Percentiles rank a stretch among this genome's conserved stretches.
Conservation (phyloP, 305 asterid genomes). For the Striga hermonthica region DNA sequence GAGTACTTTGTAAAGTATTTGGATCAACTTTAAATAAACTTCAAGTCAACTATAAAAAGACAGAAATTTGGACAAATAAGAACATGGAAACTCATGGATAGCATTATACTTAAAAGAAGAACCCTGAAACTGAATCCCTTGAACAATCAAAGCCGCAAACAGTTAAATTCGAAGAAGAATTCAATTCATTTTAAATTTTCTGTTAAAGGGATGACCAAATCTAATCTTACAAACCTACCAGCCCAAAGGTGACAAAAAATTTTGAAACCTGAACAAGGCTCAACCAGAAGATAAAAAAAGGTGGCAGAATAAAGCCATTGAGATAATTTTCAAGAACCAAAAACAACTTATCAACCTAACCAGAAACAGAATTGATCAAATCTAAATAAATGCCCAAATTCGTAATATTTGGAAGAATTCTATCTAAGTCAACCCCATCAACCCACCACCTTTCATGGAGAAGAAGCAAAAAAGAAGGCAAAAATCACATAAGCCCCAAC, state of each 20-base stretch:
- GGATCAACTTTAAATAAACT: neutral
- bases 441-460: conserved; percentile 78
- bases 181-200: neutral
- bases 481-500: conserved; percentile 26
- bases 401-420: conserved; percentile 29
- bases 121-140: conserved; percentile 5
- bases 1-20: neutral
- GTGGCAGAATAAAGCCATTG: conserved; percentile 33
- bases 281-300: conserved; percentile 17
- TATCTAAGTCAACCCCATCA: conserved; percentile 82
- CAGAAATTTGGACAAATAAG: neutral
- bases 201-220: conserved; percentile 25
- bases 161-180: neutral
- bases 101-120: conserved; percentile 19
- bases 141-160: conserved; percentile 25
- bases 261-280: conserved; percentile 29
- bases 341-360: conserved; percentile 32
- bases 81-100: conserved; percentile 11
- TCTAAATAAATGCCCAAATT: conserved; percentile 38
- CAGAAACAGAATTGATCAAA: conserved; percentile 34
- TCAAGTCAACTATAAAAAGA: neutral
- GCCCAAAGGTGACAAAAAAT: conserved; percentile 38
- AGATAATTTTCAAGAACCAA: conserved; percentile 16
- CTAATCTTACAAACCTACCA: conserved; percentile 14
- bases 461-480: neutral